These are phyloP conservation scores for Priceomyces medius DNA, from an alignment of 805 yeast genomes.

Conservation along the genomic window DNA sequence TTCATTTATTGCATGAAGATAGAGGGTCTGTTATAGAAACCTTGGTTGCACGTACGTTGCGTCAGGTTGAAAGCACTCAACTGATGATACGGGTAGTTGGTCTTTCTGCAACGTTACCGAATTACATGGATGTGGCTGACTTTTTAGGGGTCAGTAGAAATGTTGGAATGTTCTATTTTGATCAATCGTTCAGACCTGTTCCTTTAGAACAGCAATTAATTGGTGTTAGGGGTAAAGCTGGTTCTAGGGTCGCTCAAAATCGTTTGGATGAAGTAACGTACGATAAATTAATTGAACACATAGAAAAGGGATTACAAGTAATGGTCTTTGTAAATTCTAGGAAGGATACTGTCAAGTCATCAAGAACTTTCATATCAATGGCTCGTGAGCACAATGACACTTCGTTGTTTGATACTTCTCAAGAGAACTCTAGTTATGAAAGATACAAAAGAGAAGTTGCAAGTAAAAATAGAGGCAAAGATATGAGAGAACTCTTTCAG, in stretches of 20 bases:
- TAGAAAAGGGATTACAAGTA: conserved; percentile 75
- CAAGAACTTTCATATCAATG: conserved; percentile 65
- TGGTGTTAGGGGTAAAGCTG: conserved; percentile 86
- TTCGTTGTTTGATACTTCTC: conserved; percentile 57
- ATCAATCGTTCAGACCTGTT: conserved; percentile 88
- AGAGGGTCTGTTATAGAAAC: conserved; percentile 98
- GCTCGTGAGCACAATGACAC: conserved; percentile 62
- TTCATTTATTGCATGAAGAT: conserved; percentile 93
- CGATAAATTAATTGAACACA: conserved; percentile 67
- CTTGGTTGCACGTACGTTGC: conserved; percentile 85
- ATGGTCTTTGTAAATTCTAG: conserved; percentile 93
- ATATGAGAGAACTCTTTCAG: conserved; percentile 73
- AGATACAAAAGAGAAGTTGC: conserved; percentile 63
- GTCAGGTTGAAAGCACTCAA: conserved; percentile 94
- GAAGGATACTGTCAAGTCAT: conserved; percentile 85
- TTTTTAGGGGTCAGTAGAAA: conserved; percentile 87
- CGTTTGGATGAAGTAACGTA: conserved; percentile 75
- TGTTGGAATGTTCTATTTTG: conserved; percentile 92
- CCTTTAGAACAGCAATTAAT: conserved; percentile 85
- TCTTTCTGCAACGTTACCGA: conserved; percentile 90
- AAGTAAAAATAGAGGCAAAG: conserved; percentile 67
- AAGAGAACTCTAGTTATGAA: conserved; percentile 37
- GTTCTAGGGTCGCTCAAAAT: conserved; percentile 67
- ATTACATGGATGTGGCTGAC: conserved; percentile 90
- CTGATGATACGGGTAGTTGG: conserved; percentile 93